These are phyloP conservation scores for Boletus rubroflammeus DNA, from an alignment of 768 basidiomycete genomes.

Conservation along the genomic window DNA sequence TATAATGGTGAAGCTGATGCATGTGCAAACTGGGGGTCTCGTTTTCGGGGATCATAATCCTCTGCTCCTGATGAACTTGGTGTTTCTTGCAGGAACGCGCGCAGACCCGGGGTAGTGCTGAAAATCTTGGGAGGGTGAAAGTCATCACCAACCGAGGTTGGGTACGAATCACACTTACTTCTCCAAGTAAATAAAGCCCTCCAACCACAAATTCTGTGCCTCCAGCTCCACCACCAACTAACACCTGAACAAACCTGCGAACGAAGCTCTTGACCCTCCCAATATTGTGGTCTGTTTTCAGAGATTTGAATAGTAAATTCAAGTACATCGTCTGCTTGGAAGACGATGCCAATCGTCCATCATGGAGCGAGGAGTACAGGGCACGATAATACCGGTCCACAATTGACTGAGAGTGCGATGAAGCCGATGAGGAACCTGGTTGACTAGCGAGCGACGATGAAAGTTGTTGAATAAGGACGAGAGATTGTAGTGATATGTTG, in stretches of 20 bases:
- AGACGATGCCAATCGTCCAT: slow-evolving; percentile 72
- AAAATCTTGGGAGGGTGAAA: slow-evolving; percentile 41
- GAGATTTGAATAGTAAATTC: slow-evolving; percentile 86
- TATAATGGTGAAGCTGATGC: slow-evolving; percentile 79
- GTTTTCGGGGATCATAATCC: slow-evolving; percentile 81
- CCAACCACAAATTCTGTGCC: slow-evolving; percentile 88
- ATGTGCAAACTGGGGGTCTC: slow-evolving; percentile 84
- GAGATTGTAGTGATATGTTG: slow-evolving; percentile 92
- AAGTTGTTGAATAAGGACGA: slow-evolving; percentile 86
- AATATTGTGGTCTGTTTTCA: slow-evolving; percentile 61
- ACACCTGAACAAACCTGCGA: slow-evolving; percentile 76
- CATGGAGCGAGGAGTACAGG: slow-evolving; percentile 86
- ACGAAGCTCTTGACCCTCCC: slow-evolving; percentile 78
- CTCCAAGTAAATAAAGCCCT: slow-evolving; percentile 80
- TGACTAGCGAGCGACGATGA: slow-evolving; percentile 48
- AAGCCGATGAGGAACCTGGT: slow-evolving; percentile 39
- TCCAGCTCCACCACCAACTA: slow-evolving; percentile 65
- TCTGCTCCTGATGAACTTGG: slow-evolving; percentile 28
- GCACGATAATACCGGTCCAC: slow-evolving; percentile 74
- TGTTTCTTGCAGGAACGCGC: slow-evolving; percentile 40
- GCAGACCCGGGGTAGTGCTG: slow-evolving; percentile 43
- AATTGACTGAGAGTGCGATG: slow-evolving; percentile 43
- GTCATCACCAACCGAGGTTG: not conserved
- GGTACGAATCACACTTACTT: slow-evolving; percentile 49
- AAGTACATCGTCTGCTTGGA: slow-evolving; percentile 97